A percentile compares a stretch with the other conserved stretches of the same genome.
These are phyloP conservation scores for Eimeria necatrix DNA, from an alignment of 169 alveolate genomes.

Conservation along the genomic window DNA sequence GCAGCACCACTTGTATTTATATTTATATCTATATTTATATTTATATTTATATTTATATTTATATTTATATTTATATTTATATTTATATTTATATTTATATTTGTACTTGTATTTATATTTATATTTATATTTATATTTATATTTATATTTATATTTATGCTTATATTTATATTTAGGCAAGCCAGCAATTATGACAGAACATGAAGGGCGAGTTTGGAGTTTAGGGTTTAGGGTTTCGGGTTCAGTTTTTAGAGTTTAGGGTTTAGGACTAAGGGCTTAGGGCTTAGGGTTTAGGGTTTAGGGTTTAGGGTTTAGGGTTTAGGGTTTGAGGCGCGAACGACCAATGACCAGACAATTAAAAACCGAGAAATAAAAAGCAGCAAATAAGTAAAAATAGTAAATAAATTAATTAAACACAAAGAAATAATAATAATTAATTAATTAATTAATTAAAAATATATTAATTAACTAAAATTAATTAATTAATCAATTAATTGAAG, in stretches of 20 bases:
- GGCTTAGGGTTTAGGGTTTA: slow-evolving; percentile 18
- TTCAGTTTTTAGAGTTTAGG: background rate
- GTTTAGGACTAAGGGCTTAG: background rate
- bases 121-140: slow-evolving; percentile 36
- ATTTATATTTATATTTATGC: background rate
- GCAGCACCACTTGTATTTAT: background rate
- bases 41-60: background rate
- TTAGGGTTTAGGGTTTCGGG: too few relatives aligned
- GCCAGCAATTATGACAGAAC: too few relatives aligned
- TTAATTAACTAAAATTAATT: too few relatives aligned
- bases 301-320: slow-evolving; percentile 10
- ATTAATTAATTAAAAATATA: too few relatives aligned
- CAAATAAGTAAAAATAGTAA: too few relatives aligned
- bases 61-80: background rate
- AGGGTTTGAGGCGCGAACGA: background rate
- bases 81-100: slow-evolving; percentile 19
- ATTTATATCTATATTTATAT: background rate
- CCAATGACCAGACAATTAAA: background rate
- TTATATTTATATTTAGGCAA: background rate
- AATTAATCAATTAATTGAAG: too few relatives aligned
- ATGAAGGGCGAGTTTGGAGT: too few relatives aligned
- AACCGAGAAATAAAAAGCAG: too few relatives aligned
- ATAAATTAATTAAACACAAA: too few relatives aligned
- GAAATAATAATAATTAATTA: too few relatives aligned
- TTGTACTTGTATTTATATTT: background rate